These are phyloP conservation scores for Macrophomina phaseolina DNA, from an alignment of 2,329 filamentous ascomycete genomes.

Conservation along the genomic window DNA sequence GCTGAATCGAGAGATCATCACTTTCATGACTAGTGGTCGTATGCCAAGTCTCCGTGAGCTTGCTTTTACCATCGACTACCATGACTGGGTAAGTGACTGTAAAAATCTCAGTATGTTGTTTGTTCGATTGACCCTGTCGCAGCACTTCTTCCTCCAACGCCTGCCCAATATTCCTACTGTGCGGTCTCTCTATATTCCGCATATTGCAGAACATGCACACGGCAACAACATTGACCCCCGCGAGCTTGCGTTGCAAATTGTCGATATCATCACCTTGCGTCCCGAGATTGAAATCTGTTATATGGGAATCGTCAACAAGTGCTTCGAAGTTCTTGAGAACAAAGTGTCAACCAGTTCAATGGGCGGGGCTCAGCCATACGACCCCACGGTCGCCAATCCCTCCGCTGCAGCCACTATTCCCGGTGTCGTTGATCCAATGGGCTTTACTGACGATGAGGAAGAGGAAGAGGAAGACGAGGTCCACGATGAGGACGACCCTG, in stretches of 20 bases:
- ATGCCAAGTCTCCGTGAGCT: conserved; percentile 76
- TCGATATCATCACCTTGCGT: conserved; percentile 77
- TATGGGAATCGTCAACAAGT: conserved; percentile 76
- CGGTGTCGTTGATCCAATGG: conserved; percentile 24
- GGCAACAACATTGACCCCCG: conserved; percentile 62
- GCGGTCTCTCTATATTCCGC: conserved; percentile 72
- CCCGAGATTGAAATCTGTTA: conserved; percentile 80
- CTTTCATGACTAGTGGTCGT: conserved; percentile 76
- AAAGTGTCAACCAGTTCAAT: conserved; percentile 53
- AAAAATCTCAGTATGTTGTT: background rate
- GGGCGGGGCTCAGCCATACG: conserved; percentile 28
- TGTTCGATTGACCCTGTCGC: conserved; percentile 4
- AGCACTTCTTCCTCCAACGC: conserved; percentile 80
- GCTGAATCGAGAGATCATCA: conserved; percentile 69
- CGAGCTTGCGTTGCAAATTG: conserved; percentile 76
- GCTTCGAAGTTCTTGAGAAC: conserved; percentile 79
- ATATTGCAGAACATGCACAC: conserved; percentile 68
- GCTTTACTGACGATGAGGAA: conserved; percentile 27
- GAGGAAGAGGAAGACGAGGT: conserved; percentile 25
- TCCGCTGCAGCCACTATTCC: conserved; percentile 8
- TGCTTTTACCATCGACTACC: conserved; percentile 73
- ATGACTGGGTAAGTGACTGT: conserved; percentile 71
- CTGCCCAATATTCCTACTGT: conserved; percentile 74
- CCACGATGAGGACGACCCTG: conserved; percentile 45
- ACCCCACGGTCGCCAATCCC: conserved; percentile 27